Percentiles rank a stretch among this genome's conserved stretches.
Conservation (phyloP, 2,329 filamentous ascomycete species). For the Epichloe brachyelytri region DNA sequence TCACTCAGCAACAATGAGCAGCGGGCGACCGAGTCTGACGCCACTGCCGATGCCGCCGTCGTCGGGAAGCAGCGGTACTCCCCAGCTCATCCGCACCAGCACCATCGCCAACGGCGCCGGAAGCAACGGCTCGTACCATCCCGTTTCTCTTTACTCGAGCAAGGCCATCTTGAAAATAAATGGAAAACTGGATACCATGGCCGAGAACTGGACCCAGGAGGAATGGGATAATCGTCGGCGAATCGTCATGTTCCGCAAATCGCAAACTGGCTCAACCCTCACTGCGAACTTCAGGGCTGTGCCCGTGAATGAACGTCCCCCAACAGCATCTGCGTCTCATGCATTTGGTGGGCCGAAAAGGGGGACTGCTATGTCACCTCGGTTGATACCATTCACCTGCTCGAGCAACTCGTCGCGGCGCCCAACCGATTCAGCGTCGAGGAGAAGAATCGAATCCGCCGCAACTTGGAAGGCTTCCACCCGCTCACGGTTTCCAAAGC, state of each 20-base stretch:
- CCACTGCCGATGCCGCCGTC: constrained; percentile 37
- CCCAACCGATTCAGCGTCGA: constrained; percentile 80
- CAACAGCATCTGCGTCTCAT: constrained; percentile 89
- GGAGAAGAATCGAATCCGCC: constrained; percentile 94
- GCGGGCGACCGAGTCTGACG: constrained; percentile 31
- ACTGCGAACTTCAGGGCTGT: constrained; percentile 70
- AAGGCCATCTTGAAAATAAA: constrained; percentile 79
- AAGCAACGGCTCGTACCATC: constrained; percentile 47
- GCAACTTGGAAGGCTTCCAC: constrained; percentile 89
- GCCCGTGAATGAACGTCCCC: constrained; percentile 65
- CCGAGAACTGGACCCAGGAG: constrained; percentile 66
- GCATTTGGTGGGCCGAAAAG: constrained; percentile 93
- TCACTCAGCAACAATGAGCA: constrained; percentile 28
- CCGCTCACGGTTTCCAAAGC: constrained; percentile 88
- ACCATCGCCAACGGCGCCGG: constrained; percentile 30
- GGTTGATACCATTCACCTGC: constrained; percentile 89
- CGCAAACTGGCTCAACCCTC: constrained; percentile 70
- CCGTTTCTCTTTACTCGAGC: constrained; percentile 67
- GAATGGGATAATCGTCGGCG: constrained; percentile 69
- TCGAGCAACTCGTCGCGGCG: constrained; percentile 73
- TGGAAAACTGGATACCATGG: constrained; percentile 77
- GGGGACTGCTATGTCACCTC: constrained; percentile 87
- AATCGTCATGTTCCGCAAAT: constrained; percentile 78
- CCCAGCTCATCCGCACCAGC: constrained; percentile 43
- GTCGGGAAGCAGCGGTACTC: constrained; percentile 22